Conservation (phyloP, 2,329 filamentous ascomycete species). For the Gnomoniopsis smithogilvyi region DNA sequence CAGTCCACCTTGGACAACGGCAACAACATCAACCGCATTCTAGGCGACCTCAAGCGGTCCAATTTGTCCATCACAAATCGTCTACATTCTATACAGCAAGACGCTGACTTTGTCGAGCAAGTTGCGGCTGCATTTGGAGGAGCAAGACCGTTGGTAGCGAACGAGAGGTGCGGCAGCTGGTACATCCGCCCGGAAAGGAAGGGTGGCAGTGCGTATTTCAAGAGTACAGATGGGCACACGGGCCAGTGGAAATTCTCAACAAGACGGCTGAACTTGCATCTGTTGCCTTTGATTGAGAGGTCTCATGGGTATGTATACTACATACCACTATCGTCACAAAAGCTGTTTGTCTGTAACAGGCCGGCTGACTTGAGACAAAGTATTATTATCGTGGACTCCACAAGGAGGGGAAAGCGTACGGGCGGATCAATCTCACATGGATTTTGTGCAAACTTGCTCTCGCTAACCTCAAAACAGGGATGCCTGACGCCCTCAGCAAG, state of each 20-base stretch:
- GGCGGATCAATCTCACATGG: conserved; percentile 9
- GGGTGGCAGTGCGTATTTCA: conserved; percentile 83
- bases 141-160: conserved; percentile 73
- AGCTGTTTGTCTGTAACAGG: background rate
- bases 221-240: conserved; percentile 93
- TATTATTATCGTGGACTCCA: conserved; percentile 88
- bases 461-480: conserved; percentile 44
- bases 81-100: conserved; percentile 71
- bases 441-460: background rate
- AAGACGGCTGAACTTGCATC: conserved; percentile 77
- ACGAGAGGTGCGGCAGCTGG: conserved; percentile 96
- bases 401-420: conserved; percentile 79
- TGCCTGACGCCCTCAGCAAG: conserved; percentile 93
- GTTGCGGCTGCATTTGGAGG: conserved; percentile 50
- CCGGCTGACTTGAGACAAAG: conserved; percentile 30
- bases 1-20: conserved; percentile 40
- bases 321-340: too few species aligned
- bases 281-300: conserved; percentile 65
- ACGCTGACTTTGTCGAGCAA: conserved; percentile 69
- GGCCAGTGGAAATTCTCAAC: conserved; percentile 89
- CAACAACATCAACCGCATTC: conserved; percentile 64
- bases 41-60: conserved; percentile 70
- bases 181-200: conserved; percentile 71
- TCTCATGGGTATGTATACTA: conserved; percentile 64
- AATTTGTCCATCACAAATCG: conserved; percentile 80